Evolutionary conservation across 108 stramenopile species (phyloP).

Genomic region (Epipyxis sp.): DNA sequence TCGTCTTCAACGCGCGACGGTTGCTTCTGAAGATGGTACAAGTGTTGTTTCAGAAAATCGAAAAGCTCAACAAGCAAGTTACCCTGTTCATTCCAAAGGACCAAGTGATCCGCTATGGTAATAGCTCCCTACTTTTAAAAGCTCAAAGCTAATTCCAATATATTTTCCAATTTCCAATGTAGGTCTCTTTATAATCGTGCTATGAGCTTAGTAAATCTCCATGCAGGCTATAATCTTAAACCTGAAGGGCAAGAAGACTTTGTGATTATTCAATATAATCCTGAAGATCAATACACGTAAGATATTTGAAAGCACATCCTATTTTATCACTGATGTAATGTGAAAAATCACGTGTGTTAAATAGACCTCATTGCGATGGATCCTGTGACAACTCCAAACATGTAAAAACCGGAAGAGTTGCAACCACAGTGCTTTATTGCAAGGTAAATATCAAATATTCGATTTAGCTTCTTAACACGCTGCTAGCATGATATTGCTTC

Average conservation of each 20-base stretch:
- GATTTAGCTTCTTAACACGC: no score
- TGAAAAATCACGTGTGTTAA: background rate
- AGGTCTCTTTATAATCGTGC: conserved; percentile 29
- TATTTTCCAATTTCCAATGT: background rate
- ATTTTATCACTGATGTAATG: background rate
- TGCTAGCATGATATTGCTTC: no score
- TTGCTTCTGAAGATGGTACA: conserved; percentile 27
- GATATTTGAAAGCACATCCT: background rate
- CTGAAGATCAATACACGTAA: conserved; percentile 71
- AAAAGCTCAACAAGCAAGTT: conserved; percentile 29
- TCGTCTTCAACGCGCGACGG: conserved; percentile 1
- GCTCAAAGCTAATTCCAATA: no score
- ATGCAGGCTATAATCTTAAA: conserved; percentile 37
- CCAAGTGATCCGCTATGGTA: background rate
- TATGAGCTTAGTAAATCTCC: conserved; percentile 36
- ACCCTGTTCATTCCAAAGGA: conserved; percentile 23
- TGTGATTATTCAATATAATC: conserved; percentile 47
- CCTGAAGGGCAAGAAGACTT: conserved; percentile 44
- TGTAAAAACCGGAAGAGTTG: conserved; percentile 73
- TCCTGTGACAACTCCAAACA: conserved; percentile 45
- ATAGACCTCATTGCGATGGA: conserved; percentile 79
- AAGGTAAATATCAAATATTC: no score
- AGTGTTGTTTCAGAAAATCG: background rate
- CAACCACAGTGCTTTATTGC: conserved; percentile 91
- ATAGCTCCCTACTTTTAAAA: no score